Conservation (phyloP, 1,284 basidiomycete species). For the Ceratobasidium sp. region DNA sequence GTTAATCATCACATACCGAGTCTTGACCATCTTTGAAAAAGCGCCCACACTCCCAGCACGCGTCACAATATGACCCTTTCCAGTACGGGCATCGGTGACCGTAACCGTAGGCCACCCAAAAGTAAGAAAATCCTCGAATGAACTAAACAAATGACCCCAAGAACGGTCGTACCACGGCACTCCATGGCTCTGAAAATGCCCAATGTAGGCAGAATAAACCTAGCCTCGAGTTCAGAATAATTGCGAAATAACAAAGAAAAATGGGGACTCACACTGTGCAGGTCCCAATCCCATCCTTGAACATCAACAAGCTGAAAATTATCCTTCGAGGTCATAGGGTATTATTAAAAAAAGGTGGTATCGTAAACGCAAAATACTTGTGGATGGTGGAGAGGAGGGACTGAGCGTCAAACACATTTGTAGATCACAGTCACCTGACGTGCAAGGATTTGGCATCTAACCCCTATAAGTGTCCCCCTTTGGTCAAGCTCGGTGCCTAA, state of each 20-base stretch:
- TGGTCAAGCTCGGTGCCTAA: neutral
- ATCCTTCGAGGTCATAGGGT: constrained; percentile 29
- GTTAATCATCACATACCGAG: constrained; percentile 62
- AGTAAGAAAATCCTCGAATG: constrained; percentile 83
- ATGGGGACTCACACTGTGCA: constrained; percentile 75
- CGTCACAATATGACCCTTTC: constrained; percentile 83
- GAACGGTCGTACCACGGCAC: constrained; percentile 85
- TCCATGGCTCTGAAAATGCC: constrained; percentile 79
- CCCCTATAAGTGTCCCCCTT: neutral
- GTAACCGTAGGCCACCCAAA: constrained; percentile 90
- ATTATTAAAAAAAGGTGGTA: constrained; percentile 6
- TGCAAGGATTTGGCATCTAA: neutral
- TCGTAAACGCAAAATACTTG: neutral
- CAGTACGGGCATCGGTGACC: constrained; percentile 79
- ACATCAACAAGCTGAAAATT: constrained; percentile 78
- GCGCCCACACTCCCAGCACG: constrained; percentile 75
- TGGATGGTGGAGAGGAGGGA: neutral
- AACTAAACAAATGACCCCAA: constrained; percentile 84
- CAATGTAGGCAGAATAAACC: constrained; percentile 88
- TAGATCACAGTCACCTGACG: constrained; percentile 3
- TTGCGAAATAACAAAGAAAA: constrained; percentile 27
- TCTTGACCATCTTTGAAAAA: constrained; percentile 84
- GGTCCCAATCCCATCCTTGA: constrained; percentile 83
- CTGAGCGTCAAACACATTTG: neutral
- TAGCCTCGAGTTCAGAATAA: constrained; percentile 52